Percentiles rank a stretch among this genome's conserved stretches.
Evolutionary conservation across 352 stramenopile genomes (phyloP).

Genomic region (Phytophthora hybrid): DNA sequence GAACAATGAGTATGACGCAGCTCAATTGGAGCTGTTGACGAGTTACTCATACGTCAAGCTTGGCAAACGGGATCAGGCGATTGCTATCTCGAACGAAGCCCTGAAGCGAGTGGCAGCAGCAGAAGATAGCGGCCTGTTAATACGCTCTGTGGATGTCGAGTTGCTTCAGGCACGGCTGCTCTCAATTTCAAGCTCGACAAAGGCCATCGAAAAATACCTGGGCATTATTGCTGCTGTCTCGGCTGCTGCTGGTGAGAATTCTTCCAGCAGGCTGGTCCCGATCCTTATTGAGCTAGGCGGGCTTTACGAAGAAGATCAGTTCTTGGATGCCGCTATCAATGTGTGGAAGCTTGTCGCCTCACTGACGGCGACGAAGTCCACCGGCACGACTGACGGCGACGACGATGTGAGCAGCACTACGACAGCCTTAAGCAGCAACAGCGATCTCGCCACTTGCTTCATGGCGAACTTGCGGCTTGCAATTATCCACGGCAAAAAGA

Average conservation of each 20-base stretch:
- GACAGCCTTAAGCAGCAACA: conserved; percentile 34
- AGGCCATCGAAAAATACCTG: conserved; percentile 51
- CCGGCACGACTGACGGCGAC: conserved; percentile 19
- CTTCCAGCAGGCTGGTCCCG: conserved; percentile 36
- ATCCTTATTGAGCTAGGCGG: conserved; percentile 71
- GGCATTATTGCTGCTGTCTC: conserved; percentile 28
- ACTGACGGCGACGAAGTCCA: conserved; percentile 36
- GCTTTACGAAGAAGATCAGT: conserved; percentile 57
- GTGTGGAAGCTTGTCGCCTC: conserved; percentile 71
- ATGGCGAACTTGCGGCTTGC: conserved; percentile 71
- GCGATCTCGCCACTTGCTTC: conserved; percentile 45
- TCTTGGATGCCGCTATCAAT: conserved; percentile 61
- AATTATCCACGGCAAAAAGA: conserved; percentile 66
- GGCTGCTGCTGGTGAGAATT: conserved; percentile 3
- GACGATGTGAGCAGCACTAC: conserved; percentile 38
- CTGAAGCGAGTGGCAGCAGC: conserved; percentile 34
- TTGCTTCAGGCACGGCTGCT: conserved; percentile 64
- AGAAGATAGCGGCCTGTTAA: conserved; percentile 9
- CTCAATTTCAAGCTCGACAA: conserved; percentile 27
- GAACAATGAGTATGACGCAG: conserved; percentile 24
- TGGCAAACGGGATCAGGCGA: conserved; percentile 32
- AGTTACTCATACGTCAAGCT: conserved; percentile 54
- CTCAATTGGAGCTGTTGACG: conserved; percentile 50
- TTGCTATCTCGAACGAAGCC: conserved; percentile 26
- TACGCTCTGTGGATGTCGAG: conserved; percentile 15